Evolutionary conservation across 345 rosid species (phyloP), one percentile per base, ranked within the genome.

Genomic region (Aegle marmelos): DNA sequence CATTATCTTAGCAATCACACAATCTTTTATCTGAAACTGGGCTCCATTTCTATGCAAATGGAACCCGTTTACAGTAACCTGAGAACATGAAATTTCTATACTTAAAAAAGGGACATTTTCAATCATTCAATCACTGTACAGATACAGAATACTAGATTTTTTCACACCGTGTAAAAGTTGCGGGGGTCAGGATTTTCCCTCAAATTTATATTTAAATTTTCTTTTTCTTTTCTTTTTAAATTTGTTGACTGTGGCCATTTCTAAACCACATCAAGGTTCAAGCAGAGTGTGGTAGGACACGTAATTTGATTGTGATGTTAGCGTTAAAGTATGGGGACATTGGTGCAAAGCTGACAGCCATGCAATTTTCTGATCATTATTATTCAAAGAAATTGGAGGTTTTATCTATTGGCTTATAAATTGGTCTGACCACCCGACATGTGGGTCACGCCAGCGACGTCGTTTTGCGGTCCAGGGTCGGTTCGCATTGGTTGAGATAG

Each of bases 401-500:
- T 53, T 69, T 36, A 68, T 68, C 76, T 61, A 63, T 57, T 57
- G 74, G 70, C 19, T 65, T 24, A 56, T 39, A 62, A 61, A 28
- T n/a, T 64, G 30, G 73, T 64, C 59, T 75, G 41, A 58, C 82
- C 76, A 70, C 21, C 82, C 88, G 83, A 80, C 80, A 84, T 68
- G 85, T 85, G 81, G 86, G 88, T 75, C 84, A 70, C 74, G 41
- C 28, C 17, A 58, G 54, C 37, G n/a, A 68, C 73, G 73, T 76
- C 79, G 56, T 66, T 67, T 73, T 54, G 81, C 73, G 74, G 81
- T 69, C 79, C 76, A 62, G 80, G 36, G 76, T 76, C 56, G 78
- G 76, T 79, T 73, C 63, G 77, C 78, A 79, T 61, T 10, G 81
- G 74, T 58, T 75, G 58, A 70, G 74, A 70, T 57, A 48, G 79